Percentiles rank a stretch among this genome's conserved stretches.
phyloP scores from a whole-genome alignment of 2,329 filamentous ascomycete genomes.

The Leptoxyphium fumago region DNA sequence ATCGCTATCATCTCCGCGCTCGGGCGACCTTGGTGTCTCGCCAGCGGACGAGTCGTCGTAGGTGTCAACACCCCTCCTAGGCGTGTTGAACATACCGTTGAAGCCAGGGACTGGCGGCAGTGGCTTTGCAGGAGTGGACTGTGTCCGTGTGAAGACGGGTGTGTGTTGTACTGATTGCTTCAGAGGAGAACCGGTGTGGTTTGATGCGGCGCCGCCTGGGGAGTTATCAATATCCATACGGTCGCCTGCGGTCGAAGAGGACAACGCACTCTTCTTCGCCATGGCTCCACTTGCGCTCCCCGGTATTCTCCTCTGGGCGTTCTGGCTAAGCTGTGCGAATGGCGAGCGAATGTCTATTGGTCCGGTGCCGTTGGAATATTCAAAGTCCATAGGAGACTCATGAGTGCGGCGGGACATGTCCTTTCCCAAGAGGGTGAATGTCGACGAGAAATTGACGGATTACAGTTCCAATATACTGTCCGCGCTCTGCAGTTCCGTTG shows the following conservation, averaged over 20 bases:
- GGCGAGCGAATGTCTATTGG: conserved; percentile 33
- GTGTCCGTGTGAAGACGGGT: conserved; percentile 1
- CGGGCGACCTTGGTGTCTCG: conserved; percentile 34
- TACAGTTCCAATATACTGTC: not conserved
- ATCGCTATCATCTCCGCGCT: conserved; percentile 23
- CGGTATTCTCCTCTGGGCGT: conserved; percentile 15
- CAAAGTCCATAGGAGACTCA: conserved; percentile 39
- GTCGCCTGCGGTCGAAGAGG: conserved; percentile 2
- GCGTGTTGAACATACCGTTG: conserved; percentile 23
- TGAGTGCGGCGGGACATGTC: conserved; percentile 23
- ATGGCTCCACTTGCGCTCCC: conserved; percentile 4
- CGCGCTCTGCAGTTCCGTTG: not conserved
- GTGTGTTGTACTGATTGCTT: not conserved
- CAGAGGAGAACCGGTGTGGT: not conserved
- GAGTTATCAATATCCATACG: not conserved
- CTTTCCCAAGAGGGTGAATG: not conserved
- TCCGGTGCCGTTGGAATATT: conserved; percentile 33
- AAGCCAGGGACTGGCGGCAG: conserved; percentile 23
- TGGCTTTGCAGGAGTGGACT: conserved; percentile 20
- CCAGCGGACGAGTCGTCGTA: conserved; percentile 32
- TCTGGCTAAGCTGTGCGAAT: conserved; percentile 26
- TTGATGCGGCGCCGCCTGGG: not conserved
- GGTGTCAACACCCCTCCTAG: conserved; percentile 22
- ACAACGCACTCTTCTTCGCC: conserved; percentile 26
- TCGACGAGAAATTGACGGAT: not conserved